Base-by-base conservation (phyloP, 495 filamentous ascomycete species). In the Penicillium steckii region DNA sequence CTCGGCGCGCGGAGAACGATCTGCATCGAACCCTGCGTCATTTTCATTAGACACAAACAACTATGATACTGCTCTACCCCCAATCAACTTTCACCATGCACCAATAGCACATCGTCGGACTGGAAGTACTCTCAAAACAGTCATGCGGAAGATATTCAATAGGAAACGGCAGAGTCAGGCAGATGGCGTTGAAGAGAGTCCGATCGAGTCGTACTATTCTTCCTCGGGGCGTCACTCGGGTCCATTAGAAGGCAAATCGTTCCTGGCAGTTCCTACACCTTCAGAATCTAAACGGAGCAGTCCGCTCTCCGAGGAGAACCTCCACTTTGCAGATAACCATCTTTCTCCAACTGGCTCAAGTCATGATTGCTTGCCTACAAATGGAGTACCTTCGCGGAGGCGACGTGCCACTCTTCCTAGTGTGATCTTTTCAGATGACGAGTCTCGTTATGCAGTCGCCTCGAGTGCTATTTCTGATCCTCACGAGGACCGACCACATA, bases 91-190 rank as follows among this genome's bases (percentile, higher is more conserved):
- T n/a, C 53, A 63, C 22, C 59, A 62, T 6, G 44, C 50, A 3
- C 35, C 65, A 0, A 24, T 60, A 10, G 49, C 51, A 17, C 69
- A 72, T 46, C 74, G 74, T 22, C 70, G 74, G 8, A 73, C 68
- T 0, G 74, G 69, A 8, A 77, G 72, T 47, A 74, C 74, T 1
- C 47, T 76, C 37, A 76, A 74, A 48, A 75, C 70, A 2, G 74
- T 77, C 9, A 77, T 77, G 74, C 68, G 70, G 32, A 77, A 71
- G 56, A 72, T 77, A 21, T 77, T 77, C 59, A 74, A 66, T 18
- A 60, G 70, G 3, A 75, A 72, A 56, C 53, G 70, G 45, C 70
- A 71, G n/a, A 73, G 74, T 21, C 61, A 71, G 40, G 29, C 63
- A 15, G 70, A 72, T 48, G 61, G 56, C 10, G 19, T 67, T n/a